Conservation (phyloP, 148 eudicot genomes). For the Salicornia ramosissima region DNA sequence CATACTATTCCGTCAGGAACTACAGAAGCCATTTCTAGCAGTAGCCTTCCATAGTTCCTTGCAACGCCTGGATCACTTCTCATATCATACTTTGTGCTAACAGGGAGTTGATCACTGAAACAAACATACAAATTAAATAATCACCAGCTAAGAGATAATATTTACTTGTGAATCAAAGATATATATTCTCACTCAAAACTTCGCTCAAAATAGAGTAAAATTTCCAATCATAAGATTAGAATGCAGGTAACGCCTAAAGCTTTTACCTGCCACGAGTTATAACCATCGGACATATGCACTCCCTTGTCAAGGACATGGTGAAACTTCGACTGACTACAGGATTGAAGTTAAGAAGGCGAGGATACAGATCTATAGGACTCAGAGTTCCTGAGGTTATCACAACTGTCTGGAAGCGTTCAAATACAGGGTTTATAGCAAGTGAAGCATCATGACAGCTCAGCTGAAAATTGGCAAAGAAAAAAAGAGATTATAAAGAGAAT, state of each 20-base stretch:
- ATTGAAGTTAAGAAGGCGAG: slow-evolving; percentile 96
- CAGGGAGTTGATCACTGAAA: slow-evolving; percentile 98
- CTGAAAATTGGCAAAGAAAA: slow-evolving; percentile 40
- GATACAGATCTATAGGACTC: slow-evolving; percentile 96
- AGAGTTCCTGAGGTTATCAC: slow-evolving; percentile 98
- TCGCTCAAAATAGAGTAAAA: not conserved
- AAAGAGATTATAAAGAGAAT: not conserved
- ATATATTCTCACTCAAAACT: too few species aligned
- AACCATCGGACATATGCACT: slow-evolving; percentile 99
- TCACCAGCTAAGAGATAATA: slow-evolving; percentile 3
- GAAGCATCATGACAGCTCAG: slow-evolving; percentile 97
- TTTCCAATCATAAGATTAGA: not conserved
- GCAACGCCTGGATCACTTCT: slow-evolving; percentile 98
- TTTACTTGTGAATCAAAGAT: too few species aligned
- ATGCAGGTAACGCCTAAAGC: slow-evolving; percentile 2
- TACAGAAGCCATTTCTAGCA: slow-evolving; percentile 94
- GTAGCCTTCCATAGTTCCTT: slow-evolving; percentile 91
- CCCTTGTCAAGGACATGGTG: slow-evolving; percentile 96
- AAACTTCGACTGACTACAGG: slow-evolving; percentile 96
- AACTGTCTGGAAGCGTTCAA: slow-evolving; percentile 94
- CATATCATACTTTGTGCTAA: slow-evolving; percentile 89
- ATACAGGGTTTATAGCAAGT: slow-evolving; percentile 97
- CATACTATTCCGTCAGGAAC: slow-evolving; percentile 99
- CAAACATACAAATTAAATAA: slow-evolving; percentile 19
- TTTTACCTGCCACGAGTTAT: slow-evolving; percentile 93